Base-by-base conservation (phyloP, 2,329 filamentous ascomycete genomes). In the Penicillium sp. region DNA sequence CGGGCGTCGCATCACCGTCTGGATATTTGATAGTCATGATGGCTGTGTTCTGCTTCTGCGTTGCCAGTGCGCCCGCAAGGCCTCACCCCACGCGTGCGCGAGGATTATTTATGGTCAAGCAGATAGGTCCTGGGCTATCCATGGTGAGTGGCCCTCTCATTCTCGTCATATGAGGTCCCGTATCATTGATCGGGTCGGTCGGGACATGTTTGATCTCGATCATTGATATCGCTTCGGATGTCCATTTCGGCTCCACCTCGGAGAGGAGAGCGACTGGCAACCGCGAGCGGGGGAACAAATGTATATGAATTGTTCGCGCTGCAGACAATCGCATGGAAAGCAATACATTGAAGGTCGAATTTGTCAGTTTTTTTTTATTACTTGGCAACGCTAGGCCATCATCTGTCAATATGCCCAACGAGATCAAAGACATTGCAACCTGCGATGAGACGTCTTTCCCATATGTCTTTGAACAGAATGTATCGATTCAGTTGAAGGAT, bases 391-490 rank as follows among this genome's bases (percentile, higher is more conserved):
- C 25, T 33, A 5, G 29, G 11, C 33, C 40, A 24, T 27, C 34
- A 26, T 28, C 36, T 27, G 18, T 25, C 28, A 55, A 45, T 43
- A 64, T 64, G 61, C 58, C 61, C 26, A 63, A 63, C 46, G 51
- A 54, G 39, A 50, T 60, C 45, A 52, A 50, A 53, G 46, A 68
- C 56, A 42, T 68, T 58, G 33, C 69, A 63, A 45, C 67, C 57
- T 25, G 54, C 49, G 52, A 70, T 56, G 52, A 66, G 35, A 56
- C 64, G 26, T 63, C 65, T 3, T 68, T 66, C 43, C 51, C 62
- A 6, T 79, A 79, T 62, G 67, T 80, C 45, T 76, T 70, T 54
- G 73, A 77, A 49, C 65, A 77, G 51, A 76, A 78, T 65, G 73
- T 71, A 4, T 69, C 68, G 0, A 70, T 79, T 5, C 59, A 66